Evolutionary conservation across 441 rosid species (phyloP).

Genomic region (Croton laevigatus): DNA sequence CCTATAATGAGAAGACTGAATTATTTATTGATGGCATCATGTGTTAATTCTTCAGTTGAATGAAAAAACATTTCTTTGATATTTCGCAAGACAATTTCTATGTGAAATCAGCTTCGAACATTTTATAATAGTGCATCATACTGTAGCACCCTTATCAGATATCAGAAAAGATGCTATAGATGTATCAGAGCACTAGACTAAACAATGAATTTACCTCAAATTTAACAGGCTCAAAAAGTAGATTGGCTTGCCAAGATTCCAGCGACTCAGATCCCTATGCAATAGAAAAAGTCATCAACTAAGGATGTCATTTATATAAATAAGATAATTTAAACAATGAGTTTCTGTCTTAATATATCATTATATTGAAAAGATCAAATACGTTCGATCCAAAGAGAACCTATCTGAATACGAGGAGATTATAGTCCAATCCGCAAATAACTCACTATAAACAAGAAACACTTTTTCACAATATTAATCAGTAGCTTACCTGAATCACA

Average conservation of each 20-base stretch:
- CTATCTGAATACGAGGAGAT: not conserved
- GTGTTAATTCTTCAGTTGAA: not conserved
- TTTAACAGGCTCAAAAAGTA: conserved; percentile 84
- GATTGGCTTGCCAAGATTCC: conserved; percentile 95
- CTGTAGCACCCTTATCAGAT: not conserved
- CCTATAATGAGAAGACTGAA: conserved; percentile 41
- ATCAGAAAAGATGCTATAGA: not conserved
- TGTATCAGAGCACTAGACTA: not conserved
- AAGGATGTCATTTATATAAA: conserved; percentile 5
- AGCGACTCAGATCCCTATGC: conserved; percentile 86
- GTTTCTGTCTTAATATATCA: not conserved
- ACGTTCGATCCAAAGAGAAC: not conserved
- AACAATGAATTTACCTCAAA: conserved; percentile 64
- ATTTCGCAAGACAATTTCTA: not conserved
- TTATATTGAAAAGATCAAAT: no score
- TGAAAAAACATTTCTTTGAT: not conserved
- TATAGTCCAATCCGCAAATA: conserved; percentile 1
- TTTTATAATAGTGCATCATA: not conserved
- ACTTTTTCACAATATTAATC: not conserved
- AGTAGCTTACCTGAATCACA: conserved; percentile 70
- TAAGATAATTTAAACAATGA: not conserved
- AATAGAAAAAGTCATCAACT: conserved; percentile 1
- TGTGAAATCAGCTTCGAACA: not conserved
- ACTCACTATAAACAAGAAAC: not conserved
- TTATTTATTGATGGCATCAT: not conserved